These are phyloP conservation scores for Fragosphaeria purpurea DNA, from an alignment of 2,329 filamentous ascomycete genomes.

Conservation along the genomic window DNA sequence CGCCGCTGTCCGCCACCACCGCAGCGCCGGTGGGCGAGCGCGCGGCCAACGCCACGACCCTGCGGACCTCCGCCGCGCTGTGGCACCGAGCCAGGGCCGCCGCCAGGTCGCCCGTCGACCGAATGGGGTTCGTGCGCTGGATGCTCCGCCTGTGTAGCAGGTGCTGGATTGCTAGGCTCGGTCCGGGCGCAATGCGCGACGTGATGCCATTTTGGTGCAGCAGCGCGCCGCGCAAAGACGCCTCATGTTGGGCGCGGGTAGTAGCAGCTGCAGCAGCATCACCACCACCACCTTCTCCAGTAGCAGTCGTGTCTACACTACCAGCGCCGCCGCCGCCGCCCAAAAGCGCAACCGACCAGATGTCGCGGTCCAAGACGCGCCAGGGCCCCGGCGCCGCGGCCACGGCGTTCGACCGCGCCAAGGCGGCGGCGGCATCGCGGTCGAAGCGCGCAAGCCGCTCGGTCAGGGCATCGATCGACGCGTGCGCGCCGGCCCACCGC, in stretches of 20 bases:
- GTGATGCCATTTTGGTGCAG: conserved; percentile 21
- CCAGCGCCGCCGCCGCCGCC: neutral
- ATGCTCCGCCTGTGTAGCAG: conserved; percentile 18
- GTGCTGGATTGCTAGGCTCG: conserved; percentile 15
- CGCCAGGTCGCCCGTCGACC: too few species aligned
- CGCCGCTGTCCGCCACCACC: conserved; percentile 6
- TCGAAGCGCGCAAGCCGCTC: conserved; percentile 22
- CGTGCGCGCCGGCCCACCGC: conserved; percentile 19
- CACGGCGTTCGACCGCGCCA: conserved; percentile 4
- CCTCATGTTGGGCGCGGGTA: neutral
- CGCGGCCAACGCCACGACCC: conserved; percentile 15
- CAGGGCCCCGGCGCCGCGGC: conserved; percentile 19
- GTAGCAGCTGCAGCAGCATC: neutral
- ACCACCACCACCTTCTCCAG: neutral
- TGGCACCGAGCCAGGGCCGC: conserved; percentile 8
- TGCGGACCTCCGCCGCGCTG: conserved; percentile 15
- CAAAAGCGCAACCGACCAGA: conserved; percentile 30
- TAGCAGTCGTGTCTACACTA: neutral
- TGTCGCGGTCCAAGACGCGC: conserved; percentile 32
- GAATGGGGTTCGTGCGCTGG: too few species aligned
- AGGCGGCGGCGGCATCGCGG: conserved; percentile 11
- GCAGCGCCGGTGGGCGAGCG: conserved; percentile 13
- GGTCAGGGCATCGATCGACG: conserved; percentile 14
- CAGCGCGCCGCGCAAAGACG: conserved; percentile 3
- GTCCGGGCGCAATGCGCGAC: conserved; percentile 6